Conservation (phyloP, 805 yeast species). For the Candida suzukii region DNA sequence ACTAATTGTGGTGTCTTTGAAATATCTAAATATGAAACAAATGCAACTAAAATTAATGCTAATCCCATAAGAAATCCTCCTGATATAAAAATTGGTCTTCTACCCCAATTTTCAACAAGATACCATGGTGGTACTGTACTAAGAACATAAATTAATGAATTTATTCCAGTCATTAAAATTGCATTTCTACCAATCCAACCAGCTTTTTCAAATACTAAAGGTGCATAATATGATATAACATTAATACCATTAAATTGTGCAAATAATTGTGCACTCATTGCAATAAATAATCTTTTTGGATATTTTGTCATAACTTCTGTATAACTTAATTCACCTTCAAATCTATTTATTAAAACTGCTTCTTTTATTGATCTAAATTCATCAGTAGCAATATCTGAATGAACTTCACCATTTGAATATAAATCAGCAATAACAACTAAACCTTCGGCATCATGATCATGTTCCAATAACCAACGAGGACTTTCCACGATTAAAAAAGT, state of each 20-base stretch:
- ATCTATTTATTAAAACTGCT: constrained; percentile 62
- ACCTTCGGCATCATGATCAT: constrained; percentile 78
- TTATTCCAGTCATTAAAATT: constrained; percentile 83
- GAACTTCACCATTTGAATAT: constrained; percentile 71
- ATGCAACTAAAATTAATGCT: constrained; percentile 59
- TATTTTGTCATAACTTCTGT: constrained; percentile 70
- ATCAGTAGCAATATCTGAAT: constrained; percentile 56
- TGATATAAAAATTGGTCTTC: constrained; percentile 72
- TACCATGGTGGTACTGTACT: constrained; percentile 89
- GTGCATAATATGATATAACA: constrained; percentile 89
- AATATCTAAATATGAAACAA: constrained; percentile 42
- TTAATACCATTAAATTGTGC: constrained; percentile 94
- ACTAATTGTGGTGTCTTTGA: constrained; percentile 59
- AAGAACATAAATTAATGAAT: constrained; percentile 44
- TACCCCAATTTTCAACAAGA: constrained; percentile 85
- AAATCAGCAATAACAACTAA: constrained; percentile 78
- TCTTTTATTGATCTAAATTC: constrained; percentile 83
- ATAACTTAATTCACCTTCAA: constrained; percentile 77
- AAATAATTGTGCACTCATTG: constrained; percentile 85
- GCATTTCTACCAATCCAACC: constrained; percentile 92
- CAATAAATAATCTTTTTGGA: constrained; percentile 72
- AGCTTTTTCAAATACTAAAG: constrained; percentile 88
- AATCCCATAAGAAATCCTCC: constrained; percentile 80
- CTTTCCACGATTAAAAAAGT: constrained; percentile 78
- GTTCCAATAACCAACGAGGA: constrained; percentile 85